A percentile compares a stretch with the other conserved stretches of the same genome.
phyloP scores from a whole-genome alignment of 345 rosid genomes.

The Rhizophora mangle region DNA sequence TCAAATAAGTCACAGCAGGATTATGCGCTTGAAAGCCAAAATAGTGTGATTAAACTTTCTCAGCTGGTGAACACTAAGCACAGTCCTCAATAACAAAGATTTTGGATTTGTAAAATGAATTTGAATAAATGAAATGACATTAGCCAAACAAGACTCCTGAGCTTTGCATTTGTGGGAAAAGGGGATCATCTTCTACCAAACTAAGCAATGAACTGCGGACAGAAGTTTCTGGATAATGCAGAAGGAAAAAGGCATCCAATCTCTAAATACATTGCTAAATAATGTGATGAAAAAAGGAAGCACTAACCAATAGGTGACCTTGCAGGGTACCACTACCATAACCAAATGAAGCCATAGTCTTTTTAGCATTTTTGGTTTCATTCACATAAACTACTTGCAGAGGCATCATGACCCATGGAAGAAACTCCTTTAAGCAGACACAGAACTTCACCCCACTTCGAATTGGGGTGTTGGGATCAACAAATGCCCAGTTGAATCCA shows the following conservation, averaged over 20 bases:
- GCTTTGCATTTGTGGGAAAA: too few relatives aligned
- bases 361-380: slow-evolving; percentile 46
- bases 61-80: too few relatives aligned
- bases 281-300: background rate
- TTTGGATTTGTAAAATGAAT: too few relatives aligned
- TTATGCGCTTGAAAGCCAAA: too few relatives aligned
- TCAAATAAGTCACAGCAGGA: too few relatives aligned
- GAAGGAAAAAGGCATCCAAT: background rate
- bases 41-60: too few relatives aligned
- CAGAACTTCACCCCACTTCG: slow-evolving; percentile 69
- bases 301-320: slow-evolving; percentile 76
- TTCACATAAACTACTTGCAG: slow-evolving; percentile 75
- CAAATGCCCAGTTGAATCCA: slow-evolving; percentile 75
- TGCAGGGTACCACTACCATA: slow-evolving; percentile 83
- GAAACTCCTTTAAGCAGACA: slow-evolving; percentile 64
- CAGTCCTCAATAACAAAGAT: too few relatives aligned
- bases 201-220: background rate
- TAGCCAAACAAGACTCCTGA: too few relatives aligned
- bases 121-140: too few relatives aligned
- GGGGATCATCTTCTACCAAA: background rate
- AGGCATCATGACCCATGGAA: slow-evolving; percentile 93
- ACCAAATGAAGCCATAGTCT: slow-evolving; percentile 43
- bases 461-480: slow-evolving; percentile 66
- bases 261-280: background rate
- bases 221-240: background rate